Evolutionary conservation across 2,329 filamentous ascomycete genomes (phyloP).

Genomic region (Thermomyces lanuginosus): DNA sequence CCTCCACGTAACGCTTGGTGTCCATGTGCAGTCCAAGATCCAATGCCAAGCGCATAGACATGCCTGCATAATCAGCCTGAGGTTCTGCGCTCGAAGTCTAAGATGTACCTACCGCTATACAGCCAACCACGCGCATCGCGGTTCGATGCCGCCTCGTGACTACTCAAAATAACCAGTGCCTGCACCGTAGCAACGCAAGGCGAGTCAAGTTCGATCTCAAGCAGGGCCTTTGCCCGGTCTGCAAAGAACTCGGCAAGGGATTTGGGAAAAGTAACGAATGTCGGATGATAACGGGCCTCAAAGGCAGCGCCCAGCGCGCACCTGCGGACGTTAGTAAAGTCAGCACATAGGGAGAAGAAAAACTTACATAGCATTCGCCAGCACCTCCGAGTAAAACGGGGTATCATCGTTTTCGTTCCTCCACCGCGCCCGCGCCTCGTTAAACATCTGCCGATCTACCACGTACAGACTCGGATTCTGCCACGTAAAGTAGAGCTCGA

Average conservation of each 20-base stretch:
- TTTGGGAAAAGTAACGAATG: constrained; percentile 25
- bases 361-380: constrained; percentile 26
- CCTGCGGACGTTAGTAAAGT: constrained; percentile 12
- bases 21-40: constrained; percentile 30
- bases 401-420: constrained; percentile 23
- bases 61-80: constrained; percentile 13
- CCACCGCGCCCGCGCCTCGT: constrained; percentile 20
- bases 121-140: constrained; percentile 33
- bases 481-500: constrained; percentile 33
- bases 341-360: not conserved
- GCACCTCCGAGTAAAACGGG: constrained; percentile 24
- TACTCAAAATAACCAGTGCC: constrained; percentile 30
- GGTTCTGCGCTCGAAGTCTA: not conserved
- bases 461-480: constrained; percentile 32
- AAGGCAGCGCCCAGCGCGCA: constrained; percentile 29
- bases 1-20: constrained; percentile 24
- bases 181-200: constrained; percentile 35
- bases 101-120: constrained; percentile 24
- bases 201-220: constrained; percentile 33
- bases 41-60: constrained; percentile 31
- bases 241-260: constrained; percentile 23
- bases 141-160: constrained; percentile 28
- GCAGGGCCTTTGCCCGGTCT: constrained; percentile 28
- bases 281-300: constrained; percentile 28
- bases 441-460: constrained; percentile 29